These are phyloP conservation scores for Solanum etuberosum DNA, from an alignment of 257 asterid species.

Conservation along the genomic window DNA sequence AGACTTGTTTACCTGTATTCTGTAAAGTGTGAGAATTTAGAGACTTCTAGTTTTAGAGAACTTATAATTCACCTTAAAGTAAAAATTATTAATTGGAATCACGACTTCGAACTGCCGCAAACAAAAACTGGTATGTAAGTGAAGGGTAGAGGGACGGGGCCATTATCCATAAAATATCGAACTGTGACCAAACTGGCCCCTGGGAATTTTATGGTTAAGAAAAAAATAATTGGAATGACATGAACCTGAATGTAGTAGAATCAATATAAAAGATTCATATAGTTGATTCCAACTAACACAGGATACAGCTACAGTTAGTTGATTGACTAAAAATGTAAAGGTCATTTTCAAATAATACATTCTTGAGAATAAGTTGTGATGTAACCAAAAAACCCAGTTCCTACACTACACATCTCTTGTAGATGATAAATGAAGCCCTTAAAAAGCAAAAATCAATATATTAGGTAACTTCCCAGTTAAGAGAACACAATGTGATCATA, in stretches of 20 bases:
- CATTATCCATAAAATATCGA: neutral
- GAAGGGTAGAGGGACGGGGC: neutral
- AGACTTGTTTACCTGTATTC: neutral
- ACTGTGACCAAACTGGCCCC: neutral
- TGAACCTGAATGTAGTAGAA: neutral
- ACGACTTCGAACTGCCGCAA: neutral
- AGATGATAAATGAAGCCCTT: neutral
- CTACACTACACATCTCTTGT: neutral
- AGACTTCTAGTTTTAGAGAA: neutral
- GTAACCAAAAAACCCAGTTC: neutral
- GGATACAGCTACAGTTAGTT: neutral
- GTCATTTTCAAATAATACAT: neutral
- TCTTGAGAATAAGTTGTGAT: neutral
- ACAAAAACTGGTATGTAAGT: neutral
- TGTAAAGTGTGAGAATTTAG: neutral
- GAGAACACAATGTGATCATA: neutral
- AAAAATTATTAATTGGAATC: neutral
- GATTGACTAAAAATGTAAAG: neutral
- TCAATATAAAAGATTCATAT: neutral
- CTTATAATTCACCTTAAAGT: neutral
- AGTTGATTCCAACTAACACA: neutral
- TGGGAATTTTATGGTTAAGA: neutral
- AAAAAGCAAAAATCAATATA: neutral
- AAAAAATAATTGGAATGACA: neutral
- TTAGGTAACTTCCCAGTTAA: neutral